These are phyloP conservation scores for Lasiosphaeriaceae sp. DNA, from an alignment of 495 filamentous ascomycete genomes.

Conservation along the genomic window DNA sequence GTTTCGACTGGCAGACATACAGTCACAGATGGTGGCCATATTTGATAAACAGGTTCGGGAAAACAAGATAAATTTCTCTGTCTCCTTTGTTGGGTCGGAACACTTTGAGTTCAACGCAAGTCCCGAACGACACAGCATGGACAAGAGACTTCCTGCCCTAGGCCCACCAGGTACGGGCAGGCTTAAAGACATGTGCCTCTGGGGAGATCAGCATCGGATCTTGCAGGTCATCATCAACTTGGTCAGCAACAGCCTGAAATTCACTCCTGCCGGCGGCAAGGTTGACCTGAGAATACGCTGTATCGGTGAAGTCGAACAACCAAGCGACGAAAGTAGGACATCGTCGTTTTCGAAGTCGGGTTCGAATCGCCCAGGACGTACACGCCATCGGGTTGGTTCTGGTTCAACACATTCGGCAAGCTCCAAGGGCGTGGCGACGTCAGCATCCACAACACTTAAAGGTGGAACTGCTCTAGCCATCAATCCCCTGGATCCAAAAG, in stretches of 20 bases:
- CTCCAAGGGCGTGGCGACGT: constrained; percentile 32
- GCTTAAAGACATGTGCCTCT: constrained; percentile 69
- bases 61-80: constrained; percentile 63
- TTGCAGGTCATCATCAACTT: constrained; percentile 90
- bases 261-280: constrained; percentile 74
- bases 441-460: constrained; percentile 23
- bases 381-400: constrained; percentile 43
- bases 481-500: constrained; percentile 55
- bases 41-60: constrained; percentile 87
- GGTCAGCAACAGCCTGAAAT: constrained; percentile 89
- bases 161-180: constrained; percentile 59
- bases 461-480: constrained; percentile 51
- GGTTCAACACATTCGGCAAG: constrained; percentile 45
- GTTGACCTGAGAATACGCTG: constrained; percentile 73
- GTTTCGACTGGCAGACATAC: constrained; percentile 75
- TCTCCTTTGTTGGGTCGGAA: constrained; percentile 61
- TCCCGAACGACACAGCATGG: constrained; percentile 31
- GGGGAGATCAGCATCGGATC: constrained; percentile 89
- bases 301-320: constrained; percentile 50
- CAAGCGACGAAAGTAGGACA: constrained; percentile 39
- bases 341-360: constrained; percentile 48
- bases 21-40: constrained; percentile 73
- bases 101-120: constrained; percentile 28
- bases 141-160: constrained; percentile 41
- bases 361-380: constrained; percentile 35